Conservation (phyloP, 2,329 filamentous ascomycete genomes). For the Fusarium mangiferae region DNA sequence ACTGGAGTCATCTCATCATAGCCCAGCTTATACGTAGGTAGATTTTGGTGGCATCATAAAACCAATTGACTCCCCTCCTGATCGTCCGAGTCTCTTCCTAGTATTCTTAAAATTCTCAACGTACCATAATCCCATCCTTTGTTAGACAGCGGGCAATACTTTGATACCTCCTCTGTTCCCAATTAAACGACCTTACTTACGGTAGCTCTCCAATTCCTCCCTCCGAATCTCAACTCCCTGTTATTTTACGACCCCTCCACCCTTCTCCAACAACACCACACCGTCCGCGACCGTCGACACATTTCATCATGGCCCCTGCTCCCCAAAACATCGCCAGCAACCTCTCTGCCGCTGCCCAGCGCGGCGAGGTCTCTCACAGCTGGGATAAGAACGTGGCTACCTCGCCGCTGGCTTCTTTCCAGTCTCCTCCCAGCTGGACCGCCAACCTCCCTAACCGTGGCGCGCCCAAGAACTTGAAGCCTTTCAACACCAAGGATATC, state of each 20-base stretch:
- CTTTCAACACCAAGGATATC: constrained; percentile 94
- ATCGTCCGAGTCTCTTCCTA: background rate
- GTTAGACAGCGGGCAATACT: constrained; percentile 11
- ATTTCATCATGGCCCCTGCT: constrained; percentile 53
- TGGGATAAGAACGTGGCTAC: constrained; percentile 72
- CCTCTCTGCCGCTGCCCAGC: constrained; percentile 48
- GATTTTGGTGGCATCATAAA: constrained; percentile 31
- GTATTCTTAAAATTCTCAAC: background rate
- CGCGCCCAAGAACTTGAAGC: constrained; percentile 82
- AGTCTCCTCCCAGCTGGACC: constrained; percentile 75
- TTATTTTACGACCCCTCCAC: constrained; percentile 25
- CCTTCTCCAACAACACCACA: constrained; percentile 42
- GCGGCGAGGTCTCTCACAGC: constrained; percentile 64
- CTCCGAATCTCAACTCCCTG: background rate
- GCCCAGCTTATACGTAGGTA: constrained; percentile 5
- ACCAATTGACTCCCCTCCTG: constrained; percentile 23
- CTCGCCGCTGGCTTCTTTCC: constrained; percentile 79
- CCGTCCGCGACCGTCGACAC: constrained; percentile 14
- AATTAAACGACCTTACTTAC: background rate
- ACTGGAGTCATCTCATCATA: constrained; percentile 35
- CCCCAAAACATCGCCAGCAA: constrained; percentile 60
- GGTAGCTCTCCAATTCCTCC: constrained; percentile 21
- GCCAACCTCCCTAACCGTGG: constrained; percentile 53
- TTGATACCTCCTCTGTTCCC: background rate
- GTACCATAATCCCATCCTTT: background rate